Percentiles rank a stretch among this genome's conserved stretches.
These are phyloP conservation scores for Sanghuangporus baumii DNA, from an alignment of 1,284 basidiomycete genomes.

Conservation along the genomic window DNA sequence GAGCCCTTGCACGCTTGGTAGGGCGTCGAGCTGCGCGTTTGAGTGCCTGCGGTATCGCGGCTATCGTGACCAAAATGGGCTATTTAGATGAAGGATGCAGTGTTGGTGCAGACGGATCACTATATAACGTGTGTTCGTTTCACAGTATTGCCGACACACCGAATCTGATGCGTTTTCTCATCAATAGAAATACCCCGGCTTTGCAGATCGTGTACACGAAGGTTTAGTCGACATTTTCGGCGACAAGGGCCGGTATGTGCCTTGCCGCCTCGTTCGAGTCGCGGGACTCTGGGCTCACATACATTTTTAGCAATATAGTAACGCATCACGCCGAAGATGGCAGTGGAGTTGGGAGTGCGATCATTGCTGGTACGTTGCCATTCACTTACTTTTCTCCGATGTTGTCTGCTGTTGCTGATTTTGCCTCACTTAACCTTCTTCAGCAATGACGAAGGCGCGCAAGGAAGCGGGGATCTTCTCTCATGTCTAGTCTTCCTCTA, in stretches of 20 bases:
- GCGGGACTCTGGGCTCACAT: neutral
- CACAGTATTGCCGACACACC: neutral
- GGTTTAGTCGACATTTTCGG: constrained; percentile 91
- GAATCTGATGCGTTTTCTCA: neutral
- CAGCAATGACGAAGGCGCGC: constrained; percentile 45
- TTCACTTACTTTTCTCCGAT: neutral
- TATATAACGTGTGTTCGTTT: constrained; percentile 73
- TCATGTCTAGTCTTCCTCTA: constrained; percentile 21
- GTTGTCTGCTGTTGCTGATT: neutral
- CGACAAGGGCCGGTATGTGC: constrained; percentile 77
- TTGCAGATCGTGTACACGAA: constrained; percentile 84
- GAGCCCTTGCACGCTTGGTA: constrained; percentile 83
- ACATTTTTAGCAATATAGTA: constrained; percentile 59
- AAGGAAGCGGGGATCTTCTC: constrained; percentile 32
- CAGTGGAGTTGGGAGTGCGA: constrained; percentile 92
- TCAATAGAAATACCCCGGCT: constrained; percentile 87
- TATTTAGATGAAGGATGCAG: constrained; percentile 85
- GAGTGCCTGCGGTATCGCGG: constrained; percentile 90
- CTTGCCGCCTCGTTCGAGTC: neutral
- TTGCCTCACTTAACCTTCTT: neutral
- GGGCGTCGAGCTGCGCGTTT: constrained; percentile 86
- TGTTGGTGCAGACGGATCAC: constrained; percentile 87
- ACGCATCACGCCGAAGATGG: constrained; percentile 94
- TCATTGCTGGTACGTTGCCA: constrained; percentile 75
- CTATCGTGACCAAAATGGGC: constrained; percentile 89